A percentile compares a stretch with the other conserved stretches of the same genome.
Evolutionary conservation across 2,329 filamentous ascomycete species (phyloP).

Genomic region (Clarireedia homoeocarpa): DNA sequence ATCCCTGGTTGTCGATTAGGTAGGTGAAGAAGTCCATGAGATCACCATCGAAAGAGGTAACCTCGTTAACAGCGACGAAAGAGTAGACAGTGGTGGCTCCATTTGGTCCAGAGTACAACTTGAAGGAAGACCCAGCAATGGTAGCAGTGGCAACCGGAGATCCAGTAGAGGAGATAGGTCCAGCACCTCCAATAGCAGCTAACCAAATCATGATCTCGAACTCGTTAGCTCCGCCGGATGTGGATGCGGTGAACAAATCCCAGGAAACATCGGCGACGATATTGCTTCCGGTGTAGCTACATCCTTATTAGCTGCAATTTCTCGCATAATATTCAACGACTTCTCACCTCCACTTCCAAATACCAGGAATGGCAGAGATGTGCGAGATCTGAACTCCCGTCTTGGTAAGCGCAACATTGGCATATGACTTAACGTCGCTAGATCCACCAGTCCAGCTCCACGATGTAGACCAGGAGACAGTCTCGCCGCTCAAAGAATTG

Average conservation of each 20-base stretch:
- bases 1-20: slow-evolving; percentile 40
- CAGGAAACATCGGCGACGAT: slow-evolving; percentile 53
- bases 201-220: slow-evolving; percentile 64
- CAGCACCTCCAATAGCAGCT: slow-evolving; percentile 46
- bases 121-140: slow-evolving; percentile 46
- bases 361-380: slow-evolving; percentile 32
- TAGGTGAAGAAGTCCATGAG: slow-evolving; percentile 50
- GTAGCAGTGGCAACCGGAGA: slow-evolving; percentile 44
- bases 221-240: slow-evolving; percentile 38
- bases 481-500: slow-evolving; percentile 27
- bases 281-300: slow-evolving; percentile 38
- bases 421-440: slow-evolving; percentile 35
- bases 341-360: slow-evolving; percentile 33
- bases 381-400: slow-evolving; percentile 28
- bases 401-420: slow-evolving; percentile 33
- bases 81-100: slow-evolving; percentile 52
- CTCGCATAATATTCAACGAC: not conserved
- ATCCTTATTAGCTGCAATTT: not conserved
- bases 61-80: slow-evolving; percentile 42
- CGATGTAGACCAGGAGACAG: slow-evolving; percentile 33
- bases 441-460: slow-evolving; percentile 34
- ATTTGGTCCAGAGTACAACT: slow-evolving; percentile 51
- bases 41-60: slow-evolving; percentile 48
- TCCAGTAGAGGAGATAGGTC: slow-evolving; percentile 47
- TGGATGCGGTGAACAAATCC: slow-evolving; percentile 49